phyloP scores from a whole-genome alignment of 2,329 filamentous ascomycete species.

The Dactylellina cionopaga region DNA sequence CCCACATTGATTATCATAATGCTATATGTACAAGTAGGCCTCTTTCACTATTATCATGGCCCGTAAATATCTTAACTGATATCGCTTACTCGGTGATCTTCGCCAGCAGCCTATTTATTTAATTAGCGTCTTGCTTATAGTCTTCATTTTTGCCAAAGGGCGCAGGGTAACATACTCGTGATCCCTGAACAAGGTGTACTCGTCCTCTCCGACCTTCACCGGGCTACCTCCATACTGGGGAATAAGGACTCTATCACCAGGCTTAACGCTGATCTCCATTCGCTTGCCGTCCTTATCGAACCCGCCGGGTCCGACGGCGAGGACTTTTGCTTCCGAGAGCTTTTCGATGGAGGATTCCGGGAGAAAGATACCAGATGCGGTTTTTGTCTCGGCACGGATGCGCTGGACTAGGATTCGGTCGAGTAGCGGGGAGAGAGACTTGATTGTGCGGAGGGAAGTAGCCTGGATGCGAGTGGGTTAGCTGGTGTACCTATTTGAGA shows the following conservation, averaged over 20 bases:
- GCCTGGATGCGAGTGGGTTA: conserved; percentile 62
- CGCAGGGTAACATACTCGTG: conserved; percentile 82
- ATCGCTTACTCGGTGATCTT: conserved; percentile 93
- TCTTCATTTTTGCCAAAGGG: not conserved
- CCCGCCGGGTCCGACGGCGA: conserved; percentile 90
- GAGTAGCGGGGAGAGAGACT: conserved; percentile 91
- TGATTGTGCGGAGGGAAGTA: conserved; percentile 90
- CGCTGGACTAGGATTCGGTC: conserved; percentile 98
- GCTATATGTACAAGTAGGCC: conserved; percentile 45
- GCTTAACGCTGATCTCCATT: conserved; percentile 80
- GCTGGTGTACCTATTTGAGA: conserved; percentile 42
- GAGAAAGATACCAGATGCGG: conserved; percentile 94
- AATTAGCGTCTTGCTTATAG: no score
- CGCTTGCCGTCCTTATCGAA: conserved; percentile 90
- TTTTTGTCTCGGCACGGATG: conserved; percentile 96
- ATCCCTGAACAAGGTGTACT: conserved; percentile 95
- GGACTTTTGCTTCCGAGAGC: conserved; percentile 94
- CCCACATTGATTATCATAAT: conserved; percentile 26
- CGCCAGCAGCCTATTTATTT: conserved; percentile 82
- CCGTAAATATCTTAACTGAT: not conserved
- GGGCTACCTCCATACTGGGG: conserved; percentile 94
- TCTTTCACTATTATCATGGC: not conserved
- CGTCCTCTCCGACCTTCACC: conserved; percentile 96
- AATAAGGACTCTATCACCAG: conserved; percentile 93
- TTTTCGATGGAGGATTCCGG: conserved; percentile 97